Base-by-base conservation (phyloP, 345 rosid genomes). In the Aquilaria malaccensis region DNA sequence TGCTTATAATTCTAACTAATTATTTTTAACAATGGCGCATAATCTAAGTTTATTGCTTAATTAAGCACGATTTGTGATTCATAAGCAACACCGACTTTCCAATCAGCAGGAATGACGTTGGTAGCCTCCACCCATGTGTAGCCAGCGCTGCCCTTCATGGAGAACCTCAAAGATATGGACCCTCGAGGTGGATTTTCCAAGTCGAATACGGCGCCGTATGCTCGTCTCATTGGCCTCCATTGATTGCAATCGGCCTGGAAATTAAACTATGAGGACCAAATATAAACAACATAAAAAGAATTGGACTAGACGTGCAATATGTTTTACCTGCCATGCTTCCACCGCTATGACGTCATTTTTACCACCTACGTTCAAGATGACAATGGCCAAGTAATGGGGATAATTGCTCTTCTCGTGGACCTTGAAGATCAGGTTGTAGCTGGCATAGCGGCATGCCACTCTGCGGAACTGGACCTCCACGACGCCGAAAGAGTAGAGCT, bases 171-270 rank as follows among this genome's bases (percentile, higher is more conserved):
- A 2, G 55, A 62, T 15, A 88, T 67, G 1, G 30, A 10, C 0
- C 86, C 98, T 13, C 43, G 52, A 31, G 96, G 96, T 10, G 93
- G 96, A 43, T 66, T 85, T 0, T 72, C 60, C 22, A 54, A 46
- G 78, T 89, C 98, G 30, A 70, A 91, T 46, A 89, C 95, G 3
- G 87, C 91, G 15, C 93, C 96, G 46, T 64, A 83, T 5, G 74
- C 91, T 74, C 81, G 82, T 71, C 96, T 80, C 98, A 89, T 85
- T 10, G 79, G 67, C 62, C 3, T 22, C 98, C 96, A 89, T 46
- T 82, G 75, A 58, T 78, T 73, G 64, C 79, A 65, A 55, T 82
- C 86, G 69, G 79, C 89, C 93, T 86, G 75, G 59, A 37, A 37
- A 37, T 37, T 37, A 37, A 37, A 37, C 3, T 37, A 37, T 7